phyloP scores from a whole-genome alignment of 176 grass and related monocot genomes.

The Alopecurus myosuroides region DNA sequence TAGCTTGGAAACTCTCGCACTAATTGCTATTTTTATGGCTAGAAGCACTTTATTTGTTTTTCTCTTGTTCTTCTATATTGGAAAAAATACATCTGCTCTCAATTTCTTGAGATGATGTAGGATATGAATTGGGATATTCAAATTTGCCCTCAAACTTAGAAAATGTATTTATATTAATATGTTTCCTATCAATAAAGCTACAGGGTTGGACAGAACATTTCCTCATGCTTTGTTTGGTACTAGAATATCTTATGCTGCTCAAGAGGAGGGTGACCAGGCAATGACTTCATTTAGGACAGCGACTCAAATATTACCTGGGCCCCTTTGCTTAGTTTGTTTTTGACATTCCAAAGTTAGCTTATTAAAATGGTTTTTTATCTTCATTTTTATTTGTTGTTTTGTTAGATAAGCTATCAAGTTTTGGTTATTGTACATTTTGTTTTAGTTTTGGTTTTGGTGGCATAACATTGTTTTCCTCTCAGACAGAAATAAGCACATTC shows the following conservation, averaged over 20 bases:
- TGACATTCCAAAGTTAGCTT: background rate
- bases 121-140: too few relatives aligned
- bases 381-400: too few relatives aligned
- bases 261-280: constrained; percentile 92
- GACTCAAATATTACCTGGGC: constrained; percentile 91
- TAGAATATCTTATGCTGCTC: constrained; percentile 86
- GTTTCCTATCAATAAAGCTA: constrained; percentile 74
- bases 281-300: constrained; percentile 87
- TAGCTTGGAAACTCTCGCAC: background rate
- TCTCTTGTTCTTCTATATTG: background rate
- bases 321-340: constrained; percentile 1
- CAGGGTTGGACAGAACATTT: constrained; percentile 77
- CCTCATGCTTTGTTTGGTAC: constrained; percentile 90
- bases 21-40: background rate
- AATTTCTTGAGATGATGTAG: background rate
- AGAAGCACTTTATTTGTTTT: background rate
- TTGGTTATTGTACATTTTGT: too few relatives aligned
- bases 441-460: too few relatives aligned
- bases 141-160: too few relatives aligned
- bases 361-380: background rate
- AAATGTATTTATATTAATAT: constrained; percentile 23
- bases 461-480: too few relatives aligned
- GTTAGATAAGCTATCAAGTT: too few relatives aligned
- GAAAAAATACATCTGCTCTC: background rate
- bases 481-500: too few relatives aligned